Conservation (phyloP, 805 yeast species). For the Aciculoconidium aculeatum region DNA sequence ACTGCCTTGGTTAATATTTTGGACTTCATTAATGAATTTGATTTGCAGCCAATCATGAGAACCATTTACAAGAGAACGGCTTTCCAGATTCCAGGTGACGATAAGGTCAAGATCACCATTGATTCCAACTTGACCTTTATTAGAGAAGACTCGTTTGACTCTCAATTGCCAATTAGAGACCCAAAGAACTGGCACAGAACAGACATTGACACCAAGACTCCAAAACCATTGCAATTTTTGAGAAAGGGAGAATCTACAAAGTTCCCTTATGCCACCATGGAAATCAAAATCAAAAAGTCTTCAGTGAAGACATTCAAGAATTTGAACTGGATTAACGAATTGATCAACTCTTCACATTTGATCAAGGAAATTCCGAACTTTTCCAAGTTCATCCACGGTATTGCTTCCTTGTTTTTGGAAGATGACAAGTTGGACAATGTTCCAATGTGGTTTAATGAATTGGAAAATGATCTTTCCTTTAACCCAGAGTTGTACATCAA, state of each 20-base stretch:
- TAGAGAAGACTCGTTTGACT: conserved; percentile 86
- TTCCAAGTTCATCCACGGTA: conserved; percentile 89
- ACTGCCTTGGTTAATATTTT: conserved; percentile 46
- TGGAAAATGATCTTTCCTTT: conserved; percentile 42
- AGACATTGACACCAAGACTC: conserved; percentile 76
- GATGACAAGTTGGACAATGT: conserved; percentile 84
- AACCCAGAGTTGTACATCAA: conserved; percentile 11
- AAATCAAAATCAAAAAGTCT: conserved; percentile 55
- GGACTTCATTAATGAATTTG: conserved; percentile 54
- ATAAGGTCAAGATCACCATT: conserved; percentile 80
- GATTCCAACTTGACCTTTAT: conserved; percentile 85
- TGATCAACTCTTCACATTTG: conserved; percentile 65
- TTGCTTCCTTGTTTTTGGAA: conserved; percentile 80
- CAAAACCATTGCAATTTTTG: conserved; percentile 63
- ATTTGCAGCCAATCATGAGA: conserved; percentile 81
- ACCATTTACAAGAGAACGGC: conserved; percentile 88
- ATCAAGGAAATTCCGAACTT: conserved; percentile 93
- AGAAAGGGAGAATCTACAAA: conserved; percentile 81
- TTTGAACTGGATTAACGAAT: conserved; percentile 77
- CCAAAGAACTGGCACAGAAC: conserved; percentile 87
- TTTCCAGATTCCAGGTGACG: conserved; percentile 97
- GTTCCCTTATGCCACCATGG: conserved; percentile 87
- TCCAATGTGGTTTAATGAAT: conserved; percentile 93
- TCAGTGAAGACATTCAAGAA: conserved; percentile 36
- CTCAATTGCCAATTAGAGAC: conserved; percentile 81